phyloP scores from a whole-genome alignment of 257 asterid genomes.

The Agastache rugosa region DNA sequence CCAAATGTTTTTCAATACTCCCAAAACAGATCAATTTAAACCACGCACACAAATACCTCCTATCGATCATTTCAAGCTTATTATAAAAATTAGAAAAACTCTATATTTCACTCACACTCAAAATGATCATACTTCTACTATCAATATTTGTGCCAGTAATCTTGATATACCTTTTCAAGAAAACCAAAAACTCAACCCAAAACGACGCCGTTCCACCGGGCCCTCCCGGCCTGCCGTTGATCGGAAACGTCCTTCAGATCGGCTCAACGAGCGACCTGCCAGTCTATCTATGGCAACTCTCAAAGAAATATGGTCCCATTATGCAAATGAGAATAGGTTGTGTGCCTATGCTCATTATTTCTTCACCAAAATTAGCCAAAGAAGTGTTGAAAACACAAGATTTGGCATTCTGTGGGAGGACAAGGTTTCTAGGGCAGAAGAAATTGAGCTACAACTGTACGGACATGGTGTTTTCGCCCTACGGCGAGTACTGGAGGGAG shows the following conservation, averaged over 20 bases:
- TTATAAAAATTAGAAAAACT: too few species aligned
- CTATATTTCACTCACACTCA: neutral
- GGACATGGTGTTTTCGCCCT: slow-evolving; percentile 30
- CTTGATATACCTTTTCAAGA: slow-evolving; percentile 1
- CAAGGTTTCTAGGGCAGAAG: neutral
- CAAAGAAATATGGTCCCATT: slow-evolving; percentile 35
- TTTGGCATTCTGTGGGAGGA: slow-evolving; percentile 6
- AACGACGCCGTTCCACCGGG: slow-evolving; percentile 26
- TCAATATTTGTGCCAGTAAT: slow-evolving; percentile 5
- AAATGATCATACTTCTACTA: slow-evolving; percentile 8
- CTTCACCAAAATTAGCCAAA: slow-evolving; percentile 32
- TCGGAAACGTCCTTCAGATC: slow-evolving; percentile 38
- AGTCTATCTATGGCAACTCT: slow-evolving; percentile 16
- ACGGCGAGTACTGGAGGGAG: neutral
- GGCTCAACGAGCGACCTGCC: neutral
- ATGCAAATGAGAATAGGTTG: slow-evolving; percentile 14
- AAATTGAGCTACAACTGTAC: slow-evolving; percentile 13
- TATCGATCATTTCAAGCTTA: too few species aligned
- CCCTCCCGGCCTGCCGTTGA: slow-evolving; percentile 35
- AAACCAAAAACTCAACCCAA: neutral
- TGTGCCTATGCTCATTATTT: slow-evolving; percentile 22
- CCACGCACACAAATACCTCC: too few species aligned
- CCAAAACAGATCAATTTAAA: too few species aligned
- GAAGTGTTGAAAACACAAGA: slow-evolving; percentile 39
- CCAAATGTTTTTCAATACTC: too few species aligned